phyloP scores from a whole-genome alignment of 2,329 filamentous ascomycete species.

The Lizonia empirigonia region DNA sequence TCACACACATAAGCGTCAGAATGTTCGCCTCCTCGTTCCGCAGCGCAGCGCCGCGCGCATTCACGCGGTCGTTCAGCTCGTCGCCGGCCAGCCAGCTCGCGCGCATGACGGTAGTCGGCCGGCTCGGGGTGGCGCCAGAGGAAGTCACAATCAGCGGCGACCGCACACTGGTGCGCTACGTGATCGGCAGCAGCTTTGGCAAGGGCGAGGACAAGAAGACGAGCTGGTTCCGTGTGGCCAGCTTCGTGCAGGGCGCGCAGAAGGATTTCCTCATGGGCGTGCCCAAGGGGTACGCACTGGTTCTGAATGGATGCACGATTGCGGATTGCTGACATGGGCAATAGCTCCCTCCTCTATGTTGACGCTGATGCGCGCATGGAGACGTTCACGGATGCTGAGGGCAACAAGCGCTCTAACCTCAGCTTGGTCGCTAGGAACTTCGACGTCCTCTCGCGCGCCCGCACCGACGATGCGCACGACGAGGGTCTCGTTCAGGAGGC shows the following conservation, averaged over 20 bases:
- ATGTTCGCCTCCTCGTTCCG: conserved; percentile 51
- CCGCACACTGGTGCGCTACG: conserved; percentile 76
- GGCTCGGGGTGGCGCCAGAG: conserved; percentile 81
- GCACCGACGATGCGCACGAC: conserved; percentile 32
- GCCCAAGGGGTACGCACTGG: conserved; percentile 88
- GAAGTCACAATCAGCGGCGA: conserved; percentile 75
- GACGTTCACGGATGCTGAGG: conserved; percentile 68
- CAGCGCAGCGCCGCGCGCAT: conserved; percentile 58
- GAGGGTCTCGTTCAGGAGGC: conserved; percentile 44
- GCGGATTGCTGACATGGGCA: not conserved
- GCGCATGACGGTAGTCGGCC: conserved; percentile 84
- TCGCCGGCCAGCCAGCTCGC: conserved; percentile 68
- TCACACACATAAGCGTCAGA: conserved; percentile 9
- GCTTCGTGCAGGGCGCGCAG: conserved; percentile 72
- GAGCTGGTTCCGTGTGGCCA: conserved; percentile 83
- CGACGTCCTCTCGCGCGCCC: conserved; percentile 40
- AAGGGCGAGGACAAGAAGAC: conserved; percentile 72
- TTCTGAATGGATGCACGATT: not conserved
- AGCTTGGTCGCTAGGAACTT: conserved; percentile 71
- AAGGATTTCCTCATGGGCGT: conserved; percentile 75
- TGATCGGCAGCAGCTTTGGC: conserved; percentile 72
- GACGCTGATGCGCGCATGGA: conserved; percentile 79
- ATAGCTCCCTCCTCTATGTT: conserved; percentile 76
- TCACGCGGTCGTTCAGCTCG: conserved; percentile 76
- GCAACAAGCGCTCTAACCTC: conserved; percentile 67